Conservation (phyloP, 108 stramenopile genomes). For the Discostella pseudostelligera region DNA sequence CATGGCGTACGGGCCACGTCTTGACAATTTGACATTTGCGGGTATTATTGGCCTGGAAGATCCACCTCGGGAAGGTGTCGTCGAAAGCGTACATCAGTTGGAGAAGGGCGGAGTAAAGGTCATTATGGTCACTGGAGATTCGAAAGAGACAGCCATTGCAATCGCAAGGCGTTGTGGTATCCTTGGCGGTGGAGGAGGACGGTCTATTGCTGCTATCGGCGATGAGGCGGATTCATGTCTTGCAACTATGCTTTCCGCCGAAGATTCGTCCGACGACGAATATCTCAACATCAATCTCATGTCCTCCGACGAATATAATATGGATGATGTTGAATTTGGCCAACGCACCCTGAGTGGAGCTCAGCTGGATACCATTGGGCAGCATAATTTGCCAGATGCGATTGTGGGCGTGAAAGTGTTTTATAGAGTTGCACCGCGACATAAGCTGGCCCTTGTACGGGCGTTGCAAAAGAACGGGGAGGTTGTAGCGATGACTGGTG, state of each 20-base stretch:
- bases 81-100: slow-evolving; percentile 71
- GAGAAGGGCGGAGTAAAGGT: slow-evolving; percentile 86
- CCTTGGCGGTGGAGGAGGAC: slow-evolving; percentile 43
- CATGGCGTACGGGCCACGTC: slow-evolving; percentile 72
- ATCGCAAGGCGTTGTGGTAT: slow-evolving; percentile 90
- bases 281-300: slow-evolving; percentile 15
- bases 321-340: slow-evolving; percentile 49
- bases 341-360: slow-evolving; percentile 61
- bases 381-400: slow-evolving; percentile 57
- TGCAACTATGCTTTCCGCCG: slow-evolving; percentile 4
- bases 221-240: not conserved
- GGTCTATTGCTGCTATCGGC: slow-evolving; percentile 8
- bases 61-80: slow-evolving; percentile 87
- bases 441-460: slow-evolving; percentile 93
- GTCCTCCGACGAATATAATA: slow-evolving; percentile 27
- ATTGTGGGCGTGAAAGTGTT: slow-evolving; percentile 87
- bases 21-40: slow-evolving; percentile 77
- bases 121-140: slow-evolving; percentile 98
- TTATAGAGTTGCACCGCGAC: slow-evolving; percentile 92
- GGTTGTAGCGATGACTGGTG: slow-evolving; percentile 98
- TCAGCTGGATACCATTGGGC: slow-evolving; percentile 79
- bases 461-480: slow-evolving; percentile 90
- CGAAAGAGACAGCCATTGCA: slow-evolving; percentile 92
- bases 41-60: slow-evolving; percentile 93
- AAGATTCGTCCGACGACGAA: slow-evolving; percentile 38